phyloP scores from a whole-genome alignment of 176 grass and related monocot species.

The Sorghum bicolor region DNA sequence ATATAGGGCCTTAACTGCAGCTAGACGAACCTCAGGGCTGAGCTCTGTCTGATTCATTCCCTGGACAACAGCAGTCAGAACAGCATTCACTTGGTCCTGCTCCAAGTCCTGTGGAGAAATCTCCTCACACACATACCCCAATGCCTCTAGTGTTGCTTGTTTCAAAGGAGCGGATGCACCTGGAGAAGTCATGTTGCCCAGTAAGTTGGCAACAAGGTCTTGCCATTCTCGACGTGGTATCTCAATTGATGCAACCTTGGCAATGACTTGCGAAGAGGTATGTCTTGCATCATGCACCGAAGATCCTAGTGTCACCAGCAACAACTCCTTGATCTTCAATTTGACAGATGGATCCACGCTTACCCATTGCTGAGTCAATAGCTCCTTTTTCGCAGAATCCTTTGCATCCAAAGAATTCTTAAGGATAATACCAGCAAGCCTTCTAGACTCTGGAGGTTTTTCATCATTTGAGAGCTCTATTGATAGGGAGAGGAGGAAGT shows the following conservation, averaged over 20 bases:
- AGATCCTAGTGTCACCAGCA: slow-evolving; percentile 76
- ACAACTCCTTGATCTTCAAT: slow-evolving; percentile 79
- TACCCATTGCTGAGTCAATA: slow-evolving; percentile 67
- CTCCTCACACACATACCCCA: slow-evolving; percentile 97
- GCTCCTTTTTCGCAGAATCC: slow-evolving; percentile 56
- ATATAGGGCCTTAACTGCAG: slow-evolving; percentile 71
- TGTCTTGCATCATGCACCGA: slow-evolving; percentile 69
- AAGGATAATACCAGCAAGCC: slow-evolving; percentile 78
- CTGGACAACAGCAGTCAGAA: slow-evolving; percentile 80
- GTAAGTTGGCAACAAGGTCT: slow-evolving; percentile 69
- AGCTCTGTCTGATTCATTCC: slow-evolving; percentile 71
- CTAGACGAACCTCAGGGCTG: slow-evolving; percentile 71
- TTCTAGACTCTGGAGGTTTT: slow-evolving; percentile 70
- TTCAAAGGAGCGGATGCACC: slow-evolving; percentile 59
- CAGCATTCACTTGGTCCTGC: slow-evolving; percentile 79
- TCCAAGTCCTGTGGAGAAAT: slow-evolving; percentile 69
- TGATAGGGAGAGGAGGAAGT: slow-evolving; percentile 80
- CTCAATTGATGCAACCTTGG: slow-evolving; percentile 93
- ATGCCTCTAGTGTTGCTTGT: slow-evolving; percentile 81
- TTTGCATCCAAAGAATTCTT: slow-evolving; percentile 89
- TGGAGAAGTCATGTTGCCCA: slow-evolving; percentile 59
- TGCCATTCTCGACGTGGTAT: slow-evolving; percentile 87
- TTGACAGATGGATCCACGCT: slow-evolving; percentile 61
- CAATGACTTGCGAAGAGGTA: slow-evolving; percentile 90
- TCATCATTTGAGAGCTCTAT: slow-evolving; percentile 66